A percentile compares a stretch with the other conserved stretches of the same genome.
These are phyloP conservation scores for Blepharisma japonicum DNA, from an alignment of 73 alveolate species.

Conservation along the genomic window DNA sequence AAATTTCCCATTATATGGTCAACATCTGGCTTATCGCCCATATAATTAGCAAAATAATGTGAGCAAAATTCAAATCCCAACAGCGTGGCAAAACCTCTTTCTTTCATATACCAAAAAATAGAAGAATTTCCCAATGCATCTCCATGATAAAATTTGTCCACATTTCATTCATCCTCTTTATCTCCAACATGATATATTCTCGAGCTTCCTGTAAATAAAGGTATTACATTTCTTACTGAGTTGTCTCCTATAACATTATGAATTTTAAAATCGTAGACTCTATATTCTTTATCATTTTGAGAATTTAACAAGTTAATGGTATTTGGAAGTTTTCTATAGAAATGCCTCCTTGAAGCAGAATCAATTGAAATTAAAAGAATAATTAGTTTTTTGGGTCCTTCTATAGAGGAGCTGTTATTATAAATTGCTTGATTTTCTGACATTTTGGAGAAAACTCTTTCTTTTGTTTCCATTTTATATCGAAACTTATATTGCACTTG, in stretches of 20 bases:
- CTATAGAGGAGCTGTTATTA: too few relatives aligned
- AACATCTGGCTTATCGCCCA: not conserved
- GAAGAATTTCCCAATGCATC: slow-evolving; percentile 8
- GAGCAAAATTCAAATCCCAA: not conserved
- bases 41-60: not conserved
- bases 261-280: not conserved
- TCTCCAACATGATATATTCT: too few relatives aligned
- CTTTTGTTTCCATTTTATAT: too few relatives aligned
- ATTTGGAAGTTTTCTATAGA: slow-evolving; percentile 24
- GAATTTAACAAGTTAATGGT: not conserved
- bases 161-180: too few relatives aligned
- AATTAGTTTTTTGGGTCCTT: not conserved
- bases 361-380: not conserved
- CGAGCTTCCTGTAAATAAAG: not conserved
- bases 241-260: not conserved
- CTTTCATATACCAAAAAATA: not conserved
- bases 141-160: too few relatives aligned
- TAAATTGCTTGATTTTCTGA: too few relatives aligned
- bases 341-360: slow-evolving; percentile 17
- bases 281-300: not conserved
- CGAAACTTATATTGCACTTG: not conserved
- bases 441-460: too few relatives aligned
- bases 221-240: slow-evolving; percentile 3
- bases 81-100: not conserved
- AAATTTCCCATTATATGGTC: not conserved